These are phyloP conservation scores for Cardamine resedifolia DNA, from an alignment of 345 rosid species.

Conservation along the genomic window DNA sequence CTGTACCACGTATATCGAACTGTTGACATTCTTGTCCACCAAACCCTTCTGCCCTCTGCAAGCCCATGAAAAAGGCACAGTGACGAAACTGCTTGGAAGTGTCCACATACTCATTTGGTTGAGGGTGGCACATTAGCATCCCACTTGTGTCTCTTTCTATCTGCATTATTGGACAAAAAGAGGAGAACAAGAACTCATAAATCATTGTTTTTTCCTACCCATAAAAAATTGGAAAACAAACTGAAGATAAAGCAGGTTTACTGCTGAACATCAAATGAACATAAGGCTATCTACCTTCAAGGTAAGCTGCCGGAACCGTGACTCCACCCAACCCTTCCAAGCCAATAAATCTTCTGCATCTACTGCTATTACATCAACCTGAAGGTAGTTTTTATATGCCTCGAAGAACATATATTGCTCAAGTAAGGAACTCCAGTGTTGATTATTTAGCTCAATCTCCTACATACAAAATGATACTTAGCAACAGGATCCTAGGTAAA, in stretches of 20 bases:
- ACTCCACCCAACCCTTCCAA: slow-evolving; percentile 84
- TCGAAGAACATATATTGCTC: slow-evolving; percentile 64
- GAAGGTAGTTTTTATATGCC: slow-evolving; percentile 66
- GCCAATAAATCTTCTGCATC: slow-evolving; percentile 56
- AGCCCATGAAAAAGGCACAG: slow-evolving; percentile 70
- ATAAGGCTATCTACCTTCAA: slow-evolving; percentile 48
- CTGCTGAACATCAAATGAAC: neutral
- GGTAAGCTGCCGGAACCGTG: slow-evolving; percentile 65
- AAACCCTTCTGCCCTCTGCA: slow-evolving; percentile 57
- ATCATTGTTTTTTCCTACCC: neutral
- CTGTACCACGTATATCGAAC: slow-evolving; percentile 67
- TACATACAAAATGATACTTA: slow-evolving; percentile 21
- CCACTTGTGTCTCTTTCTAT: slow-evolving; percentile 69
- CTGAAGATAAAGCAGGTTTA: neutral
- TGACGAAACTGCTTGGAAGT: slow-evolving; percentile 49
- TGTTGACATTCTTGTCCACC: slow-evolving; percentile 63
- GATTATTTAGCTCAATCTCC: slow-evolving; percentile 61
- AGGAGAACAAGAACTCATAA: slow-evolving; percentile 3
- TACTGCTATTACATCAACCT: slow-evolving; percentile 56
- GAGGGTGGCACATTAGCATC: slow-evolving; percentile 72
- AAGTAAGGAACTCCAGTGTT: slow-evolving; percentile 56
- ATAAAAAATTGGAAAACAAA: neutral
- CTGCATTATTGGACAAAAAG: slow-evolving; percentile 37
- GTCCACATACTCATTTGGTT: slow-evolving; percentile 60
- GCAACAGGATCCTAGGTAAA: neutral